Evolutionary conservation across 495 filamentous ascomycete genomes (phyloP).

Genomic region (Podospora pseudocomata): DNA sequence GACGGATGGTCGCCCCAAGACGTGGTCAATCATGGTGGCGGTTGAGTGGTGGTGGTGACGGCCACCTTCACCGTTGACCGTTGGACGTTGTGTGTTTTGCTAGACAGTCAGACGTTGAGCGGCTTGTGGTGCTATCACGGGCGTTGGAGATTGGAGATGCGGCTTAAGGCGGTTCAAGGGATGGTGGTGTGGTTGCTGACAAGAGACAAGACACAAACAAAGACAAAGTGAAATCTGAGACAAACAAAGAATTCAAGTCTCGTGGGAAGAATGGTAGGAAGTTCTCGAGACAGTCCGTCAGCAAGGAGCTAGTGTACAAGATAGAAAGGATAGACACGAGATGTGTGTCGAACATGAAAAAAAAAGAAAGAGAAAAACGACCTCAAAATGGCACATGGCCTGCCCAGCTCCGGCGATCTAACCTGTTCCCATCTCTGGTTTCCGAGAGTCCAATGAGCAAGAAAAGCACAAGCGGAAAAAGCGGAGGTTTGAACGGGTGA

Average conservation of each 20-base stretch:
- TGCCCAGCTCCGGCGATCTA: neutral
- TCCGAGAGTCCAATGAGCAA: neutral
- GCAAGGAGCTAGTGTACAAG: neutral
- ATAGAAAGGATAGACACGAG: neutral
- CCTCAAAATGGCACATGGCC: neutral
- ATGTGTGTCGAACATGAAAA: neutral
- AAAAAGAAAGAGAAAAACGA: neutral
- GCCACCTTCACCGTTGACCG: neutral
- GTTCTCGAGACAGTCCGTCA: neutral
- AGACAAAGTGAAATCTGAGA: neutral
- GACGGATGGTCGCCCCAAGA: constrained; percentile 84
- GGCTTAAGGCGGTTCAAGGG: neutral
- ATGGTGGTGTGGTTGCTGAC: neutral
- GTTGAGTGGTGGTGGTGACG: neutral
- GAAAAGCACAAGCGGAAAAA: neutral
- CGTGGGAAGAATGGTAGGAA: neutral
- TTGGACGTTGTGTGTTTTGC: neutral
- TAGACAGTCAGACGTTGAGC: neutral
- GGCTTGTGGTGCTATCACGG: neutral
- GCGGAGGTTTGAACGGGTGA: neutral
- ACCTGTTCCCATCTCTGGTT: neutral
- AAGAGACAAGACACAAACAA: neutral
- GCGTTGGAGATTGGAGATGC: neutral
- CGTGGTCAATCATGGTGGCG: constrained; percentile 65
- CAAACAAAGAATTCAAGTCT: neutral